Percentiles rank a stretch among this genome's conserved stretches.
Evolutionary conservation across 768 basidiomycete species (phyloP).

Genomic region (Xanthoconium stramineum): DNA sequence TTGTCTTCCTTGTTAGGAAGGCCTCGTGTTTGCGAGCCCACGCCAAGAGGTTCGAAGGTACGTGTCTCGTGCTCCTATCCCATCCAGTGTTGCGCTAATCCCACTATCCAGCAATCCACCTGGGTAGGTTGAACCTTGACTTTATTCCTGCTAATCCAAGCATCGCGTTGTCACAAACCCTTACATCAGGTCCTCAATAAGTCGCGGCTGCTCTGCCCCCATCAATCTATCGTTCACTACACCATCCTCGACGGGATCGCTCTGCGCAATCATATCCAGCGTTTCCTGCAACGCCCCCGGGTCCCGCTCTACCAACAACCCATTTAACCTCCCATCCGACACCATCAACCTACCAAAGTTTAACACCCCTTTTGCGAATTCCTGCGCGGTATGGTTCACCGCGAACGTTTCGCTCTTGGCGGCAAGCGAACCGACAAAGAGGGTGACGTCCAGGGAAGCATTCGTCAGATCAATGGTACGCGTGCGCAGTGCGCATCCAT

Average conservation of each 20-base stretch:
- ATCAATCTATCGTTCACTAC: background rate
- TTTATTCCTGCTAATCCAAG: no score
- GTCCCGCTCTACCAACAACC: slow-evolving; percentile 4
- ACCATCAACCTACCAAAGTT: slow-evolving; percentile 10
- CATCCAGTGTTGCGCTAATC: no score
- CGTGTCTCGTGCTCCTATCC: no score
- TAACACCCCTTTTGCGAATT: slow-evolving; percentile 7
- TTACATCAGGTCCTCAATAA: slow-evolving; percentile 13
- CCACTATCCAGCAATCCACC: no score
- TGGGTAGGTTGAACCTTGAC: no score
- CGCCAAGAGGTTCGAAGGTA: no score
- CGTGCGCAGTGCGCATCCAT: slow-evolving; percentile 9
- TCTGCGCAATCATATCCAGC: slow-evolving; percentile 10
- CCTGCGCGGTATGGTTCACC: slow-evolving; percentile 8
- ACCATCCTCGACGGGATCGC: background rate
- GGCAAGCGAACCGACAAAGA: slow-evolving; percentile 12
- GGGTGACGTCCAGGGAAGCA: slow-evolving; percentile 13
- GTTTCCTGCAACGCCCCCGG: slow-evolving; percentile 6
- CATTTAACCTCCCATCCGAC: slow-evolving; percentile 1
- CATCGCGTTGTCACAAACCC: no score
- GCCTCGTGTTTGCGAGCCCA: no score
- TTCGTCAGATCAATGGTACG: slow-evolving; percentile 15
- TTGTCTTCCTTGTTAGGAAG: no score
- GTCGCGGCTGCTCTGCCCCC: background rate
- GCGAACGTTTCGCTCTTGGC: slow-evolving; percentile 14